phyloP scores from a whole-genome alignment of 1,139 yeast species.

The Kodamaea sp. region DNA sequence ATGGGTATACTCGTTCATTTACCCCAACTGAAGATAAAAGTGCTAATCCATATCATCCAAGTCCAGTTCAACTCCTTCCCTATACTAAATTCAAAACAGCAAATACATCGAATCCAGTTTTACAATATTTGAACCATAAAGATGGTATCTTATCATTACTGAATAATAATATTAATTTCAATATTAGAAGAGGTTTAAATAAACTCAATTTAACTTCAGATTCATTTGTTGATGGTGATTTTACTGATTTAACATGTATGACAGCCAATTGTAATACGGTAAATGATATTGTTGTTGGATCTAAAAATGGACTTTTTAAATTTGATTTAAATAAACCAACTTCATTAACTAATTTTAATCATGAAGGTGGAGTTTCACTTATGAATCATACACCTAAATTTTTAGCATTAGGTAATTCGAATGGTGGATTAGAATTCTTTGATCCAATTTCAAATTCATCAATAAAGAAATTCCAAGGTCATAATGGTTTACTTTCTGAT shows the following conservation, averaged over 20 bases:
- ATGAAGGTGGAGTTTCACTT: slow-evolving; percentile 33
- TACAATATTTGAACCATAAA: slow-evolving; percentile 50
- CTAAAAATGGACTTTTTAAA: slow-evolving; percentile 41
- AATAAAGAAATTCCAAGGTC: slow-evolving; percentile 64
- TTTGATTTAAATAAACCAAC: slow-evolving; percentile 61
- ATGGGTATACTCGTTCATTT: slow-evolving; percentile 33
- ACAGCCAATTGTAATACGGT: slow-evolving; percentile 31
- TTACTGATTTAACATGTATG: slow-evolving; percentile 35
- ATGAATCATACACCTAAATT: slow-evolving; percentile 35
- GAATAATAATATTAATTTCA: slow-evolving; percentile 48
- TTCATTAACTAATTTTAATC: slow-evolving; percentile 17
- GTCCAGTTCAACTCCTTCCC: slow-evolving; percentile 29
- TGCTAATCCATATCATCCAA: slow-evolving; percentile 18
- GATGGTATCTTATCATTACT: slow-evolving; percentile 61
- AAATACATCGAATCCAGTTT: slow-evolving; percentile 36
- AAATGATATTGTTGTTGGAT: slow-evolving; percentile 39
- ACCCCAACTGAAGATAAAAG: slow-evolving; percentile 18
- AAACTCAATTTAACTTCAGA: slow-evolving; percentile 31
- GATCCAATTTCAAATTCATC: slow-evolving; percentile 60
- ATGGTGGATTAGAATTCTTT: slow-evolving; percentile 73
- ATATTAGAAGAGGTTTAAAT: slow-evolving; percentile 56
- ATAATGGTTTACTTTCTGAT: slow-evolving; percentile 71
- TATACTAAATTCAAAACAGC: slow-evolving; percentile 52
- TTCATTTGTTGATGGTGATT: slow-evolving; percentile 13
- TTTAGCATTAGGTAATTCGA: slow-evolving; percentile 60